Percentiles rank a stretch among this genome's conserved stretches.
Evolutionary conservation across 2,329 filamentous ascomycete species (phyloP).

Genomic region (Botrytis deweyae): DNA sequence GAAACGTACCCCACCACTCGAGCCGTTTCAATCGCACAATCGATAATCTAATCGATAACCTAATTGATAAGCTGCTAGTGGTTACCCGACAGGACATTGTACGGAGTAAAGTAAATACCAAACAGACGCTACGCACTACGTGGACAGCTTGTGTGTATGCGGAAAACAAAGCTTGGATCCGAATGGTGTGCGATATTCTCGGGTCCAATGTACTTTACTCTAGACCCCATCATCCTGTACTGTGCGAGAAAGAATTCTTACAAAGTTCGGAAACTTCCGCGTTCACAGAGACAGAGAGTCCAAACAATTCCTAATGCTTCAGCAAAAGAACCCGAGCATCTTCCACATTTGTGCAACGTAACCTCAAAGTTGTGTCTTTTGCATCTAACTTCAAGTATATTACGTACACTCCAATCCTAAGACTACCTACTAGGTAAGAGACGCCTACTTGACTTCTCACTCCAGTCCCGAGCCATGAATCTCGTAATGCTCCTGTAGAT

Average conservation of each 20-base stretch:
- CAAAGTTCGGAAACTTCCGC: slow-evolving; percentile 1
- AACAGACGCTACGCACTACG: not conserved
- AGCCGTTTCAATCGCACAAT: not conserved
- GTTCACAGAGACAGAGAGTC: not conserved
- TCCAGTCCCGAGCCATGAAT: not conserved
- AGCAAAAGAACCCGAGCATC: not conserved
- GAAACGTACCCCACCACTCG: not conserved
- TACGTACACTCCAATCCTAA: not conserved
- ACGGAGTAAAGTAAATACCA: not conserved
- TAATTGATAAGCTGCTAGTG: not conserved
- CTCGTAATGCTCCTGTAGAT: not conserved
- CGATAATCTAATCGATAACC: not conserved
- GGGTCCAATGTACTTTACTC: not conserved
- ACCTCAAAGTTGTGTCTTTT: not conserved
- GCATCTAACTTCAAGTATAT: not conserved
- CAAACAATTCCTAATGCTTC: not conserved
- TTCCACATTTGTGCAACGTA: not conserved
- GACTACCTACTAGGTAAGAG: not conserved
- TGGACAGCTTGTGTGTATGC: not conserved
- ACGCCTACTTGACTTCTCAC: not conserved
- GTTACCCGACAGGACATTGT: not conserved
- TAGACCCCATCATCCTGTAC: not conserved
- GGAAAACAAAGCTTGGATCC: not conserved
- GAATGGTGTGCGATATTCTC: not conserved
- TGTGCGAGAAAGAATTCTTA: not conserved